A percentile compares a stretch with the other conserved stretches of the same genome.
These are phyloP conservation scores for Neoscytalidium dimidiatum DNA, from an alignment of 2,329 filamentous ascomycete species.

Conservation along the genomic window DNA sequence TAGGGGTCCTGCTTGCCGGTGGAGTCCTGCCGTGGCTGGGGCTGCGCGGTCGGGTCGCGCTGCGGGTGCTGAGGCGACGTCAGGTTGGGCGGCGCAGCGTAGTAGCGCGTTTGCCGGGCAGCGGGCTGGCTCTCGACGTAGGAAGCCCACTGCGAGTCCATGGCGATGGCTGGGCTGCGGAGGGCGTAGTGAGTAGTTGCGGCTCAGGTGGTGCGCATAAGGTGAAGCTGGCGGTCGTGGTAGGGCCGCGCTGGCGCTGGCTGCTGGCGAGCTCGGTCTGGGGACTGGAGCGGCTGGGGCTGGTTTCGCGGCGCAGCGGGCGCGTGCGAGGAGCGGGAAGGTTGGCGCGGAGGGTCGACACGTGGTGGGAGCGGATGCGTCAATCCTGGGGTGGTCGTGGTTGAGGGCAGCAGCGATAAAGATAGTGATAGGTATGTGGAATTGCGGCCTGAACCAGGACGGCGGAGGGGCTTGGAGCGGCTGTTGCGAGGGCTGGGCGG, in stretches of 20 bases:
- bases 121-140: conserved; percentile 24
- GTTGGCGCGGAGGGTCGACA: conserved; percentile 10
- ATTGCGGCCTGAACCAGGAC: conserved; percentile 13
- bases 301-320: background rate
- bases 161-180: conserved; percentile 16
- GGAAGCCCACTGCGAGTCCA: conserved; percentile 21
- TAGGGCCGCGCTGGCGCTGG: background rate
- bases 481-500: background rate
- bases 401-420: conserved; percentile 19
- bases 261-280: background rate
- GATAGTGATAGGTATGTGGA: conserved; percentile 20
- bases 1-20: conserved; percentile 1
- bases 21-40: conserved; percentile 25
- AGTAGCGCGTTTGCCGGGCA: conserved; percentile 29
- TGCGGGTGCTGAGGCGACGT: conserved; percentile 34
- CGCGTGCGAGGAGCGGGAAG: background rate
- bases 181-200: conserved; percentile 14
- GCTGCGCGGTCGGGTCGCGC: conserved; percentile 33
- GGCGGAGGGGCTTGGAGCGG: background rate
- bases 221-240: conserved; percentile 7
- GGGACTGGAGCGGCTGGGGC: background rate
- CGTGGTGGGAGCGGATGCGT: conserved; percentile 23
- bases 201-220: conserved; percentile 16
- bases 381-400: conserved; percentile 19
- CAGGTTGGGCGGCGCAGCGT: conserved; percentile 31